Evolutionary conservation across 2,329 filamentous ascomycete species (phyloP).

Genomic region (Colletotrichum lentis): DNA sequence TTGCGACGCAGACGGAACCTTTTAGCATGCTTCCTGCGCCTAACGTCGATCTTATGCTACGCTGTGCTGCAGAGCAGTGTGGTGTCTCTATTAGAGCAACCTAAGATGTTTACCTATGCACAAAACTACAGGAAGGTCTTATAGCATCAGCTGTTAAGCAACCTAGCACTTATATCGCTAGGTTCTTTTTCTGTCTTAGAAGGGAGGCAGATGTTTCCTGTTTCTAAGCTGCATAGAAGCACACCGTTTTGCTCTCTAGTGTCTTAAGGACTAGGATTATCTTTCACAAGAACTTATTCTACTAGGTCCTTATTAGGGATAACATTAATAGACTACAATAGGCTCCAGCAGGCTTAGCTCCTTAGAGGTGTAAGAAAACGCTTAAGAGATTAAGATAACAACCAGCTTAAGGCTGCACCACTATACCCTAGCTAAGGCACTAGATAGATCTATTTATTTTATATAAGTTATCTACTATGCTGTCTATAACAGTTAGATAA

Average conservation of each 20-base stretch:
- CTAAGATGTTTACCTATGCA: slow-evolving; percentile 28
- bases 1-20: too few species aligned
- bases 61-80: background rate
- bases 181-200: slow-evolving; percentile 39
- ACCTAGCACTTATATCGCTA: slow-evolving; percentile 33
- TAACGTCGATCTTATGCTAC: background rate
- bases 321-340: too few species aligned
- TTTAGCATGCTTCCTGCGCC: background rate
- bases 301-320: slow-evolving; percentile 34
- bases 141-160: slow-evolving; percentile 39
- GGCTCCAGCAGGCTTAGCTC: too few species aligned
- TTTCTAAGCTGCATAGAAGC: slow-evolving; percentile 45
- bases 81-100: slow-evolving; percentile 12
- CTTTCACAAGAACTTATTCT: slow-evolving; percentile 15
- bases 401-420: slow-evolving; percentile 18
- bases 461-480: slow-evolving; percentile 37
- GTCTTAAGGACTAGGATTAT: slow-evolving; percentile 33
- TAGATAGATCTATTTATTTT: slow-evolving; percentile 20
- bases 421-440: slow-evolving; percentile 5
- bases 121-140: slow-evolving; percentile 32
- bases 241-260: slow-evolving; percentile 11
- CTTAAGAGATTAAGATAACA: slow-evolving; percentile 17
- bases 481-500: slow-evolving; percentile 38
- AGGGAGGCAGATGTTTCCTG: slow-evolving; percentile 37
- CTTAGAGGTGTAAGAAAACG: background rate